Conservation (phyloP, 805 yeast species). For the Wickerhamiella alocasiicola region DNA sequence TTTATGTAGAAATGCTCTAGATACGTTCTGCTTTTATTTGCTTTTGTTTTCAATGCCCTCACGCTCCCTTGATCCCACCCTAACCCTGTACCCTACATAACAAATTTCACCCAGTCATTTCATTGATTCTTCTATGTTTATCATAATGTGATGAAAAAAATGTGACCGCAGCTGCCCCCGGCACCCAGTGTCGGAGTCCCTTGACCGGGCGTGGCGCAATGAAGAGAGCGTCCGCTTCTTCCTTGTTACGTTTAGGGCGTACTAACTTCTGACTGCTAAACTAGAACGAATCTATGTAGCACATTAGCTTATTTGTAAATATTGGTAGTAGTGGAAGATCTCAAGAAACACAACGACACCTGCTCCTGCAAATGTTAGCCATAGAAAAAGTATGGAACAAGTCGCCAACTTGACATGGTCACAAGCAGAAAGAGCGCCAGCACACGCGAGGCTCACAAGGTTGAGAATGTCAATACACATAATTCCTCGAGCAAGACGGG, state of each 20-base stretch:
- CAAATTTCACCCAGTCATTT: background rate
- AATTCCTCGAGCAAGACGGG: background rate
- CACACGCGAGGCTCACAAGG: background rate
- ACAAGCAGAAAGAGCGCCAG: background rate
- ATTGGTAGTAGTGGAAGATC: background rate
- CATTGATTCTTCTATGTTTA: slow-evolving; percentile 22
- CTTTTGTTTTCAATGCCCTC: too few relatives aligned
- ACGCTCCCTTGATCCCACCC: too few relatives aligned
- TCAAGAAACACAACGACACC: background rate
- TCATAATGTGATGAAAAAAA: slow-evolving; percentile 21
- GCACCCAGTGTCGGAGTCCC: slow-evolving; percentile 21
- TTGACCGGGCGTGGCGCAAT: slow-evolving; percentile 26
- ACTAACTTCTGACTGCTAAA: slow-evolving; percentile 6
- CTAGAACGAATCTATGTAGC: too few relatives aligned
- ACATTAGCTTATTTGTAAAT: too few relatives aligned
- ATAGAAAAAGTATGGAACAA: background rate
- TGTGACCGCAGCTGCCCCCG: slow-evolving; percentile 20
- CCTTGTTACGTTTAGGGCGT: slow-evolving; percentile 23
- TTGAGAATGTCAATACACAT: background rate
- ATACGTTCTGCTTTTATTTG: too few relatives aligned
- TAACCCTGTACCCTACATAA: slow-evolving; percentile 1
- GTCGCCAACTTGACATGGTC: background rate
- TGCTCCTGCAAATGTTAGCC: background rate
- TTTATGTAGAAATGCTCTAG: too few relatives aligned
- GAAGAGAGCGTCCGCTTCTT: slow-evolving; percentile 20